Evolutionary conservation across 371 early-diverging fungal species (phyloP).

Genomic region (Nosema muscidifuracis): DNA sequence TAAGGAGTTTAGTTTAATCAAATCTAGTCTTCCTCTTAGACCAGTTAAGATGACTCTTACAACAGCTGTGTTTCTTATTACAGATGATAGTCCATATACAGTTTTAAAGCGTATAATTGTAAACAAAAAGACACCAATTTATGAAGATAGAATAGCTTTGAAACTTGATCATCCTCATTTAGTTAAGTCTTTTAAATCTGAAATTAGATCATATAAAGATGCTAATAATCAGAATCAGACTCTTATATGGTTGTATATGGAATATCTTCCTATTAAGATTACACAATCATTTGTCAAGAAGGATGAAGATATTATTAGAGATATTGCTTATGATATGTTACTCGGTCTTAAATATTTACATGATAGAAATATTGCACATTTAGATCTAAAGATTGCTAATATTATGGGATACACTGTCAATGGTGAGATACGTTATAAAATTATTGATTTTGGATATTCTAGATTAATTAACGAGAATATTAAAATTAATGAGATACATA

Average conservation of each 20-base stretch:
- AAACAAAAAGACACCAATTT: constrained; percentile 39
- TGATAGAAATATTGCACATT: constrained; percentile 57
- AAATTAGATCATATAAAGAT: constrained; percentile 28
- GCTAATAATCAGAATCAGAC: constrained; percentile 47
- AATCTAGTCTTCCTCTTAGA: constrained; percentile 35
- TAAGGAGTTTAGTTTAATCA: constrained; percentile 45
- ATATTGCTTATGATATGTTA: constrained; percentile 54
- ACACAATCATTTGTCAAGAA: constrained; percentile 39
- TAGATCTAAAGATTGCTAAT: constrained; percentile 64
- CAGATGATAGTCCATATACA: constrained; percentile 10
- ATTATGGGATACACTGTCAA: constrained; percentile 58
- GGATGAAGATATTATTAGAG: constrained; percentile 58
- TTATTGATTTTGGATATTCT: constrained; percentile 64
- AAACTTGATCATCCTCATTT: constrained; percentile 43
- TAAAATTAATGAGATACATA: constrained; percentile 35
- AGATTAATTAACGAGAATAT: constrained; percentile 37
- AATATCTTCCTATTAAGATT: constrained; percentile 56
- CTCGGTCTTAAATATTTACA: constrained; percentile 60
- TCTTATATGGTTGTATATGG: constrained; percentile 62
- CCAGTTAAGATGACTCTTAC: constrained; percentile 59
- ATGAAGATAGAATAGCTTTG: constrained; percentile 58
- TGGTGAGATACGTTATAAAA: constrained; percentile 54
- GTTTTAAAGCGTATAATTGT: constrained; percentile 62
- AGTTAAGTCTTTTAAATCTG: constrained; percentile 52
- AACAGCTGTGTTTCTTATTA: constrained; percentile 56